phyloP scores from a whole-genome alignment of 805 yeast species.

The Saccharomycopsis sp. region DNA sequence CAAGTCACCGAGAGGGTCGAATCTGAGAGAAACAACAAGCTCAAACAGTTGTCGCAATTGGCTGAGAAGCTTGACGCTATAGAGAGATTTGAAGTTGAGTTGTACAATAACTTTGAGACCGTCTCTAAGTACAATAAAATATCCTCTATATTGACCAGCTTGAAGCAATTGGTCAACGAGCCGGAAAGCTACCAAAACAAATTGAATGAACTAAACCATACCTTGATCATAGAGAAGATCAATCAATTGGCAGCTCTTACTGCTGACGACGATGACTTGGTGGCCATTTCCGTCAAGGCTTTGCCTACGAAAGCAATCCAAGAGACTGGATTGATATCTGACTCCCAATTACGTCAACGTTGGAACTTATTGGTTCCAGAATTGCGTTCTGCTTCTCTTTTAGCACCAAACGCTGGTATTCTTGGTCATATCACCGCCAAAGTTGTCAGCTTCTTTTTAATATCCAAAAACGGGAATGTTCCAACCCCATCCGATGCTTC shows the following conservation, averaged over 20 bases:
- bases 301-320: slow-evolving; percentile 39
- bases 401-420: slow-evolving; percentile 94
- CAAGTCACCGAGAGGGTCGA: slow-evolving; percentile 56
- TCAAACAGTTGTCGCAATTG: slow-evolving; percentile 60
- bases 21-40: slow-evolving; percentile 70
- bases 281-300: slow-evolving; percentile 39
- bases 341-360: slow-evolving; percentile 69
- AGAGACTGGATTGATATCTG: slow-evolving; percentile 58
- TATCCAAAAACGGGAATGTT: slow-evolving; percentile 64
- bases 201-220: slow-evolving; percentile 35
- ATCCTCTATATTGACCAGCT: slow-evolving; percentile 25
- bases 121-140: slow-evolving; percentile 34
- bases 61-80: slow-evolving; percentile 47
- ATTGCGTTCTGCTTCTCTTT: slow-evolving; percentile 77
- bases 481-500: slow-evolving; percentile 33
- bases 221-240: slow-evolving; percentile 53
- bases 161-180: slow-evolving; percentile 15
- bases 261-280: slow-evolving; percentile 40
- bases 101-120: slow-evolving; percentile 37
- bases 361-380: slow-evolving; percentile 80
- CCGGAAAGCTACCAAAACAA: slow-evolving; percentile 20
- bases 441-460: slow-evolving; percentile 65
- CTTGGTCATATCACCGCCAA: slow-evolving; percentile 84
- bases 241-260: slow-evolving; percentile 50
- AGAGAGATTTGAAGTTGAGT: slow-evolving; percentile 43